A percentile compares a stretch with the other conserved stretches of the same genome.
These are phyloP conservation scores for Zasmidium angulare DNA, from an alignment of 2,329 filamentous ascomycete genomes.

Conservation along the genomic window DNA sequence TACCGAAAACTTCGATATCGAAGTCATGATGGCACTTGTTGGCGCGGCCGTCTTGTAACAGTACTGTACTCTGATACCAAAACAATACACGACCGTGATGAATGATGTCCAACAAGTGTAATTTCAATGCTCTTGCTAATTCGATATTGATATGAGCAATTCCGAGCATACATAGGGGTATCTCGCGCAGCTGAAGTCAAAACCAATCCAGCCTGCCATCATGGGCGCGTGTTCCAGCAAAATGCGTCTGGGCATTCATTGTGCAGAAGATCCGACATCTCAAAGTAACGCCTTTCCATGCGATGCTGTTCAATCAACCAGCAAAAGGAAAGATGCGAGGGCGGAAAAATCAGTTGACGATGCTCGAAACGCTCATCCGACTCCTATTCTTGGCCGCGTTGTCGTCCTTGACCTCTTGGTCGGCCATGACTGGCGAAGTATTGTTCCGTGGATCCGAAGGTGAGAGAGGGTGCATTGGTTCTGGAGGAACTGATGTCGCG, in stretches of 20 bases:
- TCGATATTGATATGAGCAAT: too few species aligned
- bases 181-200: too few species aligned
- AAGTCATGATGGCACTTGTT: neutral
- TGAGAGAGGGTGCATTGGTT: constrained; percentile 27
- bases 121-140: too few species aligned
- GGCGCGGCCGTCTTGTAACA: neutral
- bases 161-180: too few species aligned
- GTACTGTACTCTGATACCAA: neutral
- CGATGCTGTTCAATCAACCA: neutral
- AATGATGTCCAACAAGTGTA: too few species aligned
- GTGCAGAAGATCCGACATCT: too few species aligned
- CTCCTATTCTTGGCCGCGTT: neutral
- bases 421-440: constrained; percentile 13
- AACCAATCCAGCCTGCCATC: too few species aligned
- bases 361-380: constrained; percentile 19
- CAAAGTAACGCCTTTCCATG: neutral
- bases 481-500: constrained; percentile 12
- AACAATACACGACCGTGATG: neutral
- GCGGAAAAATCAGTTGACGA: constrained; percentile 9
- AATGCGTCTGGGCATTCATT: too few species aligned
- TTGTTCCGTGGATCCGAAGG: constrained; percentile 26
- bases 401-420: neutral
- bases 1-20: constrained; percentile 30
- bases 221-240: too few species aligned
- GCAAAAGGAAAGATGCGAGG: neutral